Conservation (phyloP, 2,329 filamentous ascomycete species). For the Herpomyces periplanetae region DNA sequence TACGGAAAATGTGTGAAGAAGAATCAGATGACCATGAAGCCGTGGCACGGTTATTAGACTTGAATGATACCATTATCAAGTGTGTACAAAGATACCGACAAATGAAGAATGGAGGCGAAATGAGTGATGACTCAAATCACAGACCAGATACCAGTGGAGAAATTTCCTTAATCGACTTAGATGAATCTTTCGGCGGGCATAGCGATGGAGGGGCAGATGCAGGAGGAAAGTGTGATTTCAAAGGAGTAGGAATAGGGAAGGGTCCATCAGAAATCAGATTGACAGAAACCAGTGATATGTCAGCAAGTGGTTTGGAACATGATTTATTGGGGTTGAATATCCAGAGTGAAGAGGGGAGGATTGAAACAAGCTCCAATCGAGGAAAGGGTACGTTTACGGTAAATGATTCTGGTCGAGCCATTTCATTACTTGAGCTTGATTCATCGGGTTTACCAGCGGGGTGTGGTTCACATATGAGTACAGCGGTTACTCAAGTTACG, state of each 20-base stretch:
- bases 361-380: no score
- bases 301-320: no score
- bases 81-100: slow-evolving; percentile 84
- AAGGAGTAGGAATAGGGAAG: slow-evolving; percentile 9
- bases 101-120: slow-evolving; percentile 72
- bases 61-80: slow-evolving; percentile 92
- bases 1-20: slow-evolving; percentile 97
- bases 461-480: slow-evolving; percentile 1
- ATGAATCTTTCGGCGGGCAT: no score
- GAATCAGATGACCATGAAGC: slow-evolving; percentile 89
- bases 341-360: no score
- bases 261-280: slow-evolving; percentile 8
- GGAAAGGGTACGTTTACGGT: no score
- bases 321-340: no score
- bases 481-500: slow-evolving; percentile 3
- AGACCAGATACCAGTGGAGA: slow-evolving; percentile 28
- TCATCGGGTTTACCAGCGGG: slow-evolving; percentile 3
- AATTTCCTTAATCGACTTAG: slow-evolving; percentile 79
- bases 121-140: slow-evolving; percentile 40
- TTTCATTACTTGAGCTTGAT: no score
- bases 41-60: slow-evolving; percentile 71
- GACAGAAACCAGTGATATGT: slow-evolving; percentile 8
- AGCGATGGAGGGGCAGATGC: slow-evolving; percentile 23
- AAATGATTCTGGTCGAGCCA: no score
- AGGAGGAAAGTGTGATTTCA: slow-evolving; percentile 8